Percentiles rank a stretch among this genome's conserved stretches.
These are phyloP conservation scores for Hanseniaspora vineae DNA, from an alignment of 805 yeast species.

Conservation along the genomic window DNA sequence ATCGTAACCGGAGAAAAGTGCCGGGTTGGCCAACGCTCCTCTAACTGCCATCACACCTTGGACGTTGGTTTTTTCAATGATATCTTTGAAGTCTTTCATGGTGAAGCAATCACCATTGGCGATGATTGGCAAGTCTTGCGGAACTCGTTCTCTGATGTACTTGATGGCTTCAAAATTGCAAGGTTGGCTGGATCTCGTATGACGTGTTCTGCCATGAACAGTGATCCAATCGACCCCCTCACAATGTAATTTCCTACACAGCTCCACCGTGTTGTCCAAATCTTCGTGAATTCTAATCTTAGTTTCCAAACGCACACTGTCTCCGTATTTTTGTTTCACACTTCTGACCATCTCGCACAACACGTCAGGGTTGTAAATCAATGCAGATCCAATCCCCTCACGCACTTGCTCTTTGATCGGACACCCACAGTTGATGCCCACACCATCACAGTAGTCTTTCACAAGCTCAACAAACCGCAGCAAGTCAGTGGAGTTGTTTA, in stretches of 20 bases:
- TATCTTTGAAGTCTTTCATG: constrained; percentile 47
- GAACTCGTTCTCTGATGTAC: constrained; percentile 33
- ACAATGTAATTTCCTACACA: constrained; percentile 60
- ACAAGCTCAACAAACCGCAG: constrained; percentile 77
- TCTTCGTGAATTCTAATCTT: constrained; percentile 83
- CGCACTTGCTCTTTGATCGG: constrained; percentile 91
- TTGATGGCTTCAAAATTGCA: constrained; percentile 75
- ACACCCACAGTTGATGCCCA: constrained; percentile 94
- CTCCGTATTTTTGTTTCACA: constrained; percentile 65
- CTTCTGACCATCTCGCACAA: constrained; percentile 77
- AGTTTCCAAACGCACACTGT: constrained; percentile 66
- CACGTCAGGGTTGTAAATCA: constrained; percentile 70
- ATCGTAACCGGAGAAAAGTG: constrained; percentile 61
- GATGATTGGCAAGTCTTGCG: constrained; percentile 66
- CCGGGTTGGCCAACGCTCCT: constrained; percentile 79
- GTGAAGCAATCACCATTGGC: constrained; percentile 94
- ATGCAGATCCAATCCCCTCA: constrained; percentile 94
- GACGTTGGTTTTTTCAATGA: constrained; percentile 54
- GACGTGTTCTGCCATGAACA: constrained; percentile 83
- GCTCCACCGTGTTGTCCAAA: constrained; percentile 53
- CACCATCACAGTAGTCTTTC: constrained; percentile 83
- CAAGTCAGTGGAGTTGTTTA: constrained; percentile 71
- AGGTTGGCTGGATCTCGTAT: constrained; percentile 74
- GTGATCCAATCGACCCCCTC: constrained; percentile 92
- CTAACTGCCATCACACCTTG: constrained; percentile 96